Evolutionary conservation across 2,329 filamentous ascomycete species (phyloP), one percentile per base, ranked within the genome.

Genomic region (Aureobasidium pullulans): DNA sequence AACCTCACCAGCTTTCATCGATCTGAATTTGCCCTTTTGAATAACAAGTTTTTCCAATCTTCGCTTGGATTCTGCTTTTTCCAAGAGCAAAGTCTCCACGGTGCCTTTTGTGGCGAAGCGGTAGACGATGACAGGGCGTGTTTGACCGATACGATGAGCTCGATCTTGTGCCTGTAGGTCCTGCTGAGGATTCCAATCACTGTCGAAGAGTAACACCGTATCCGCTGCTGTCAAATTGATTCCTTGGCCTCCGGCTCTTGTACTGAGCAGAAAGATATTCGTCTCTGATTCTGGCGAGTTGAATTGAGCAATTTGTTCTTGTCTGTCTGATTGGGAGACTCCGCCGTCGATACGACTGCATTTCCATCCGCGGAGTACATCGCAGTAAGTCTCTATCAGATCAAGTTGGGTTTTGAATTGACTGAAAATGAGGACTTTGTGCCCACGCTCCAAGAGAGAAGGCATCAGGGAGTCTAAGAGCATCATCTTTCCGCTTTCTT

Each of bases 111-210:
- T 99, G 0, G 94, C 93, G 36, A 99, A 85, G 1, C 94, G 87
- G 72, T 95, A 99, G 0, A 99, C 88, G 19, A 99, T 84, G 1
- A 99, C 94, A 0, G 94, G 94, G 2, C 87, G 82, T 0, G 86
- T 96, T 72, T 99, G 94, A 0, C 94, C 94, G 63, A 99, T 97
- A 11, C 94, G 85, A 70, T 99, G 94, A 0, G 90, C 91, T 5
- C 94, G 89, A 69, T 99, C 94, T 73, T 97, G 94, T 0, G 94
- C 94, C 70, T 99, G 94, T 0, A 99, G 79, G 71, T 99, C 94
- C 69, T 96, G 93, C 71, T 99, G 94, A 0, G 94, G 94, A 67
- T 99, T 99, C 85, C 93, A 96, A 67, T 96, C 84, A 9, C 81
- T 85, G 72, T 97, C 93, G 66, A 94, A 97, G 0, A 97, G 79